Percentiles rank a stretch among this genome's conserved stretches.
phyloP scores from a whole-genome alignment of 306 rosid species.

The Potentilla sterilis region DNA sequence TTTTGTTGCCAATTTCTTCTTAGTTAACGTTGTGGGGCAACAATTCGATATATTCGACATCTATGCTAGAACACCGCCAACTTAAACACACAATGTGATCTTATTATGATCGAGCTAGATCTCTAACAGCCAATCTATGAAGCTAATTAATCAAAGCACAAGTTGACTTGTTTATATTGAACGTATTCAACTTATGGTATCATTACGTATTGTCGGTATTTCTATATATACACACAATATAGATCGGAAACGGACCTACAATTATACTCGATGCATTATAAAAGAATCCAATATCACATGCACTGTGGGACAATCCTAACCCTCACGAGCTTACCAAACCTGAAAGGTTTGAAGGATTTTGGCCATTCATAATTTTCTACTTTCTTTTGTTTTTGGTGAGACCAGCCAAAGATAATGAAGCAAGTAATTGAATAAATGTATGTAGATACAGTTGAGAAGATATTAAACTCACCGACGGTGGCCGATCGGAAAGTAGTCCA shows the following conservation, averaged over 20 bases:
- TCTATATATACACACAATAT: no score
- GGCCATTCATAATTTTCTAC: not conserved
- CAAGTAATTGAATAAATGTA: not conserved
- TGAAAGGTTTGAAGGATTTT: not conserved
- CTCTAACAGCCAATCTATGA: not conserved
- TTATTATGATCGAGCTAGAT: not conserved
- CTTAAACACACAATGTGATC: not conserved
- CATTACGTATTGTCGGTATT: not conserved
- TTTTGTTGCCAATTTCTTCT: not conserved
- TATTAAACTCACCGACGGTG: conserved; percentile 64
- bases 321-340: not conserved
- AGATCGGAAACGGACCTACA: not conserved
- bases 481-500: conserved; percentile 93
- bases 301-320: not conserved
- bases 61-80: not conserved
- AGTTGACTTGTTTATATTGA: not conserved
- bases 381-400: not conserved
- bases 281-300: not conserved
- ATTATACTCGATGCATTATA: no score
- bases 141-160: not conserved
- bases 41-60: not conserved
- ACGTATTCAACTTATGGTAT: not conserved
- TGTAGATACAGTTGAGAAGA: not conserved
- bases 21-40: not conserved
- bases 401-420: not conserved